Evolutionary conservation across 805 yeast genomes (phyloP), one percentile per base, ranked within the genome.

Genomic region (Barnettozyma siamensis): DNA sequence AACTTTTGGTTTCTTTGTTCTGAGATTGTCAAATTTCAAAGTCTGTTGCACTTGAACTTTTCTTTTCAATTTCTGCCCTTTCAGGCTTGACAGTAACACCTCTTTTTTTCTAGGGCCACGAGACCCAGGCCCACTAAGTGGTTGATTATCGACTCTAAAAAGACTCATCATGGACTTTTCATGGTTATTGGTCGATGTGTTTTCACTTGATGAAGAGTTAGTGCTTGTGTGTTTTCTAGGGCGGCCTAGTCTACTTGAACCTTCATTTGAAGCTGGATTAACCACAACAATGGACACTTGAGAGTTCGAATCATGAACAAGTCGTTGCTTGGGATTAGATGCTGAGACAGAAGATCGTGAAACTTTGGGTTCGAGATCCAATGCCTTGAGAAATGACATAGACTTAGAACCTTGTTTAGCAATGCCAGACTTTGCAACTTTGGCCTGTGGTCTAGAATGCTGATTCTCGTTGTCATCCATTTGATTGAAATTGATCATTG

Each of bases 101-200:
- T 36, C 34, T 33, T 46, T 47, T 24, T 50, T 42, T 13, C 58
- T 57, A 7, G 21, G 9, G 17, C 58, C 57, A 43, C 61, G 47
- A 10, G 60, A 55, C 2, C 61, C 61, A 1, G 59, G 59, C 0
- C 61, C 61, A 16, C 39, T 23, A 1, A 57, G 23, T 11, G 61
- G 61, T 36, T 26, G 41, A 2, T 52, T 41, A 35, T 57, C 61
- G 5, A 51, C 43, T 43, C 61, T 51, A 30, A 57, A 57, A 12
- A 36, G 47, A 3, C 59, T 53, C 3, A 57, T 32, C 6, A 57
- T 26, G 12, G 53, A 46, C 33, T 54, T 53, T 20, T 55, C 55
- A 13, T 32, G 33, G 42, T 55, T 57, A 10, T 43, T 44, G 10
- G 43, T 26, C 0, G 61, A 46, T 1, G 43, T 21, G 1, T 24